Conservation (phyloP, 345 rosid species). For the Iberis pinnata region DNA sequence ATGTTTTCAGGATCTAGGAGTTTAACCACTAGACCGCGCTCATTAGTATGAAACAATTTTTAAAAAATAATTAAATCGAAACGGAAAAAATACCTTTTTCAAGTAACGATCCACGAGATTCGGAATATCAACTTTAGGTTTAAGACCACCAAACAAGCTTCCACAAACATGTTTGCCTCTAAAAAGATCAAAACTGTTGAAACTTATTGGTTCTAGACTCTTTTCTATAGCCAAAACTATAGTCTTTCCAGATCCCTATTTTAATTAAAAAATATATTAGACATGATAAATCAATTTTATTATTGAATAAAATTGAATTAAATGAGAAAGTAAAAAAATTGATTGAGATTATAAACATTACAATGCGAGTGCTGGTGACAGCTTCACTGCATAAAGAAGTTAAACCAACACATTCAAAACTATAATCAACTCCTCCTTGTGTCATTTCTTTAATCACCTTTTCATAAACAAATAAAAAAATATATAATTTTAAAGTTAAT, state of each 20-base stretch:
- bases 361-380: conserved; percentile 43
- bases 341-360: neutral
- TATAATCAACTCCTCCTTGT: conserved; percentile 61
- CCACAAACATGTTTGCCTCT: conserved; percentile 42
- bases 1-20: too few relatives aligned
- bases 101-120: conserved; percentile 36
- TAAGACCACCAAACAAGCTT: conserved; percentile 50
- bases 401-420: conserved; percentile 67
- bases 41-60: too few relatives aligned
- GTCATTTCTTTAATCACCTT: conserved; percentile 36
- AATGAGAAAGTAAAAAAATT: too few relatives aligned
- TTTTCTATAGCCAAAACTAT: conserved; percentile 46
- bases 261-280: neutral
- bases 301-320: neutral
- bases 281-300: neutral
- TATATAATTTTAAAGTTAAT: too few relatives aligned
- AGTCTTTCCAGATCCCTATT: conserved; percentile 63
- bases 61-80: too few relatives aligned
- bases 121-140: conserved; percentile 51
- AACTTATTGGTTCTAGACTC: conserved; percentile 25
- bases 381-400: conserved; percentile 41
- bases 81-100: conserved; percentile 23
- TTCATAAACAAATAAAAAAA: too few relatives aligned
- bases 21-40: too few relatives aligned
- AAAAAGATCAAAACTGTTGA: conserved; percentile 33